Evolutionary conservation across 495 filamentous ascomycete species (phyloP).

Genomic region (Amorphotheca resinae): DNA sequence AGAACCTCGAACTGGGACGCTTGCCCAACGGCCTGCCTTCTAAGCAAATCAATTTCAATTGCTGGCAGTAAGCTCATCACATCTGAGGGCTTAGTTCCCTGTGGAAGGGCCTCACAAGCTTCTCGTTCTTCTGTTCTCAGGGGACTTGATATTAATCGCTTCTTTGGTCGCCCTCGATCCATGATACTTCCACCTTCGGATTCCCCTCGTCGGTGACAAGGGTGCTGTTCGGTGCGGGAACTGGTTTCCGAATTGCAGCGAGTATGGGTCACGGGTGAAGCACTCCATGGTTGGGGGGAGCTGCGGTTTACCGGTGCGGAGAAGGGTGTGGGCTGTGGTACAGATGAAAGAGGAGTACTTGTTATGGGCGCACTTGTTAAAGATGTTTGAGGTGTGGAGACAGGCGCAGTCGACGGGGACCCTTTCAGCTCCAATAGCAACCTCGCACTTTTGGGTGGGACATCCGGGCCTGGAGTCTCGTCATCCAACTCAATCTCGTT

Average conservation of each 20-base stretch:
- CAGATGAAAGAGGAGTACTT: neutral
- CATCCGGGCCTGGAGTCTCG: conserved; percentile 27
- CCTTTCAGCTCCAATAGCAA: no score
- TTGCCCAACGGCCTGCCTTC: conserved; percentile 50
- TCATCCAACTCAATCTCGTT: conserved; percentile 28
- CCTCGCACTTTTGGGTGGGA: conserved; percentile 32
- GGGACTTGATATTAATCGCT: conserved; percentile 23
- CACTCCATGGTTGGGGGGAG: conserved; percentile 35
- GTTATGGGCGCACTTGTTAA: no score
- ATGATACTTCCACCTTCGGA: conserved; percentile 43
- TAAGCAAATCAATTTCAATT: conserved; percentile 39
- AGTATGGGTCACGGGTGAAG: conserved; percentile 16
- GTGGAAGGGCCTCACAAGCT: conserved; percentile 43
- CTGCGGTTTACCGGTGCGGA: conserved; percentile 32
- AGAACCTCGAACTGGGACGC: conserved; percentile 56
- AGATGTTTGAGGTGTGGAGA: no score
- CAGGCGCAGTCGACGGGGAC: no score
- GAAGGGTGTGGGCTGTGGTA: conserved; percentile 19
- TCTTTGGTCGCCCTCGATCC: conserved; percentile 45
- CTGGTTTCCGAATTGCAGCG: conserved; percentile 24
- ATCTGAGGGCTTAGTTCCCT: conserved; percentile 41
- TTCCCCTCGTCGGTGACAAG: conserved; percentile 34
- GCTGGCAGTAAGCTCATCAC: conserved; percentile 34
- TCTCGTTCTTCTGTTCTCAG: conserved; percentile 29
- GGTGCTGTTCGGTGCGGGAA: conserved; percentile 8